A percentile compares a stretch with the other conserved stretches of the same genome.
Evolutionary conservation across 306 rosid species (phyloP).

Genomic region (Medicago ruthenica): DNA sequence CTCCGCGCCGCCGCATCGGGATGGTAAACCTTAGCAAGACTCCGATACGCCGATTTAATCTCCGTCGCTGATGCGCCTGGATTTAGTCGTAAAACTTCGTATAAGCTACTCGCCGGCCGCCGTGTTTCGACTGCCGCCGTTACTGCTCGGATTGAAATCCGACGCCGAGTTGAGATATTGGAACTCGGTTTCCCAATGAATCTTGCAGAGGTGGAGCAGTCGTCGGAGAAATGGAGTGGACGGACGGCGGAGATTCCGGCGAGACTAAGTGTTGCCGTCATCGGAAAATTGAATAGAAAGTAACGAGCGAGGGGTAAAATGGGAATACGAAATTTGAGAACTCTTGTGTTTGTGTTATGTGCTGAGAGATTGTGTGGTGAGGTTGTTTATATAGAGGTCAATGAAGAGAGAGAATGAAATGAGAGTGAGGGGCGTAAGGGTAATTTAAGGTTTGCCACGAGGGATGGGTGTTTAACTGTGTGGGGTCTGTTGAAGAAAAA

Average conservation of each 20-base stretch:
- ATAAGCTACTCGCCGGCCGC: constrained; percentile 43
- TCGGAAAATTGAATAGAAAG: background rate
- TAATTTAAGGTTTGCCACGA: constrained; percentile 16
- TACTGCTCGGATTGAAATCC: constrained; percentile 21
- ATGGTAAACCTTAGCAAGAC: constrained; percentile 55
- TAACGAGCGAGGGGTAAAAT: constrained; percentile 10
- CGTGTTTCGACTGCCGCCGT: background rate
- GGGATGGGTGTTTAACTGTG: constrained; percentile 18
- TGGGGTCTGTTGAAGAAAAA: constrained; percentile 26
- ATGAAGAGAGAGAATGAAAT: background rate
- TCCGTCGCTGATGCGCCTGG: constrained; percentile 47
- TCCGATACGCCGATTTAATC: constrained; percentile 55
- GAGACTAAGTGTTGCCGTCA: constrained; percentile 33
- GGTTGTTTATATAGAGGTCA: constrained; percentile 42
- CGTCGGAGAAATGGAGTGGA: background rate
- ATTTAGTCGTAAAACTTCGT: constrained; percentile 46
- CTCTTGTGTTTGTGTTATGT: background rate
- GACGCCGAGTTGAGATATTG: background rate
- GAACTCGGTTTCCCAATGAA: background rate
- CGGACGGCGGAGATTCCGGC: background rate
- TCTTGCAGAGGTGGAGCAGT: background rate
- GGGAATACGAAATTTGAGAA: background rate
- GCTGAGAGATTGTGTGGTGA: background rate
- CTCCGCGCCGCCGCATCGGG: constrained; percentile 63
- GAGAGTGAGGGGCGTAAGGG: constrained; percentile 32